Evolutionary conservation across 202 grass and related monocot species (phyloP), one percentile per base, ranked within the genome.

Genomic region (Hordeum pubiflorum): DNA sequence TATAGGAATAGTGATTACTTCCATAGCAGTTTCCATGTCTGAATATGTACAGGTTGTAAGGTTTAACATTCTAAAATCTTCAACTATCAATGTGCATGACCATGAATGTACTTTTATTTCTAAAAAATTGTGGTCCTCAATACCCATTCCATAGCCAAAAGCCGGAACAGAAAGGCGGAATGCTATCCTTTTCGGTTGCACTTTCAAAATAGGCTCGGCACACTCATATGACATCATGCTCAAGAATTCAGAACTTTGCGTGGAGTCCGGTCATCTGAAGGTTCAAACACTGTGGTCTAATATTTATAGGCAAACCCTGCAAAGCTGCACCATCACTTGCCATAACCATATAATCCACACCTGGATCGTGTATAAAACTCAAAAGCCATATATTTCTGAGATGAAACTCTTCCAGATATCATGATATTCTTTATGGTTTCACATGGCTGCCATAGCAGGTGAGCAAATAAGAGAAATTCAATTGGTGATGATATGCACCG

Each of bases 181-280:
- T 36, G 1, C 4, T 72, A 71, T 82, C 27, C 48, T 17, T 72
- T 63, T 85, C 24, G 10, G 11, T 74, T 79, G 32, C 66, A 79
- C 7, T 41, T 80, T 38, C 44, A 80, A 13, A 73, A 73, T 12
- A 43, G 10, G 37, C 33, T 48, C 58, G 14, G 22, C 77, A 26
- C 32, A 80, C 62, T 60, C 58, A 48, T 24, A 73, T 6, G 40
- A 62, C 18, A 72, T 7, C 61, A 73, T 21, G 68, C 26, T 72
- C 20, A 43, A 48, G 27, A 38, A 20, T 81, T 73, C 20, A n/a
- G 55, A 70, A 62, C 37, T 61, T 36, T 62, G 39, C 20, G 17
- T 63, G 4, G 2, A 52, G 13, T 44, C 11, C 74, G 69, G 40
- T 52, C 40, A 82, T 62, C 4, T 9, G 27, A 69, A 84, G 37